Percentiles rank a stretch among this genome's conserved stretches.
phyloP scores from a whole-genome alignment of 2,329 filamentous ascomycete species.

The Trichocomaceae sp. region DNA sequence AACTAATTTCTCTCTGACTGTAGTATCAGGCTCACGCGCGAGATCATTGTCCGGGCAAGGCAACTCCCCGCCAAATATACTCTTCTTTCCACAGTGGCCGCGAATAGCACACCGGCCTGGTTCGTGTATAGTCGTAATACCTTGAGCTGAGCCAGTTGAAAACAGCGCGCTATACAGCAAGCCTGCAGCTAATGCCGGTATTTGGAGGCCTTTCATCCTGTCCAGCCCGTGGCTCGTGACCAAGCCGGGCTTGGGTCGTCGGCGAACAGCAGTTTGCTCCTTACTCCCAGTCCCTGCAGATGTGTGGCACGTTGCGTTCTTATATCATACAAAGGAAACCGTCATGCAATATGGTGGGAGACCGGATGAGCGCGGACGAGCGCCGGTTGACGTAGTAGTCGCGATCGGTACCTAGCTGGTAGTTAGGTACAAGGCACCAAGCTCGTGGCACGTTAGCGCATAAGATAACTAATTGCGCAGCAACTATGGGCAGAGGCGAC shows the following conservation, averaged over 20 bases:
- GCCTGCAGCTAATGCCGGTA: constrained; percentile 21
- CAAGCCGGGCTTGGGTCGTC: constrained; percentile 1
- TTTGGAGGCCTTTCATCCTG: constrained; percentile 28
- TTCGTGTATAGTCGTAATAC: constrained; percentile 60
- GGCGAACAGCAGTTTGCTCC: not conserved
- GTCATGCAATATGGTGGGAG: not conserved
- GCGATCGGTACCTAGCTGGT: not conserved
- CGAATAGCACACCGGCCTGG: constrained; percentile 82
- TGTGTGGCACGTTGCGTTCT: not conserved
- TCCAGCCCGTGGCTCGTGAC: constrained; percentile 4
- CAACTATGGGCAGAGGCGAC: not conserved
- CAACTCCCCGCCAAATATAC: constrained; percentile 80
- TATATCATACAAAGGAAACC: not conserved
- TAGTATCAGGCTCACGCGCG: constrained; percentile 65
- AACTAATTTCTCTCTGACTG: constrained; percentile 69
- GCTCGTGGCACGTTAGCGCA: not conserved
- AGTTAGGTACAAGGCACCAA: not conserved
- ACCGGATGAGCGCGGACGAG: not conserved
- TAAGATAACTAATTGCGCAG: not conserved
- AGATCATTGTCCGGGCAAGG: constrained; percentile 88
- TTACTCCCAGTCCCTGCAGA: not conserved
- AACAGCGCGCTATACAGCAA: constrained; percentile 24
- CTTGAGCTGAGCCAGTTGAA: constrained; percentile 24
- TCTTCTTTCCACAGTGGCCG: constrained; percentile 84
- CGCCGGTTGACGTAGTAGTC: not conserved